Percentiles rank a stretch among this genome's conserved stretches.
phyloP scores from a whole-genome alignment of 169 alveolate species.

The Theileria annulata region DNA sequence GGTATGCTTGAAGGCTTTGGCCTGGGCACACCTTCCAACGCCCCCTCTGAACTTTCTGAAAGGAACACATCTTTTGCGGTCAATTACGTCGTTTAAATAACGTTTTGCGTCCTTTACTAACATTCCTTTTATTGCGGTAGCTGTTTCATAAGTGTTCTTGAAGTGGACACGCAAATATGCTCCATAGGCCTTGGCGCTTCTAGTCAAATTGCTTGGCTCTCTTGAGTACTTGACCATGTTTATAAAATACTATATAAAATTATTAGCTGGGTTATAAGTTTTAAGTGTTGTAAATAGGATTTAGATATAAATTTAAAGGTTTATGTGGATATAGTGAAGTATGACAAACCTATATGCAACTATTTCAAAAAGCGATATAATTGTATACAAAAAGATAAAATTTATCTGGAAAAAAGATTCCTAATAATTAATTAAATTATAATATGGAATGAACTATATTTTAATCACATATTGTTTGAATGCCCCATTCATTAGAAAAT shows the following conservation, averaged over 20 bases:
- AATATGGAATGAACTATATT: background rate
- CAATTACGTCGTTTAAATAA: conserved; percentile 94
- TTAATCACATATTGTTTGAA: background rate
- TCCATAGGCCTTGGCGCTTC: conserved; percentile 75
- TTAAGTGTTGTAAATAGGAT: background rate
- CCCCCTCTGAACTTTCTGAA: conserved; percentile 94
- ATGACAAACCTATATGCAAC: background rate
- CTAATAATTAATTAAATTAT: background rate
- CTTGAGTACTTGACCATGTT: conserved; percentile 68
- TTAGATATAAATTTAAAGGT: background rate
- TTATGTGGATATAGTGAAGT: background rate
- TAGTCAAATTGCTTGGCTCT: conserved; percentile 61
- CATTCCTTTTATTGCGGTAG: conserved; percentile 94
- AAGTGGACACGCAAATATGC: conserved; percentile 91
- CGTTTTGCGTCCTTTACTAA: conserved; percentile 87
- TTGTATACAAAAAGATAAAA: background rate
- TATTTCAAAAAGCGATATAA: background rate
- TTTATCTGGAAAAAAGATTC: background rate
- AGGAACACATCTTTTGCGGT: conserved; percentile 94
- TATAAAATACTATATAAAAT: conserved; percentile 12
- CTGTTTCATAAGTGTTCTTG: conserved; percentile 97
- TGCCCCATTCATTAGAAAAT: conserved; percentile 12
- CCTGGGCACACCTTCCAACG: conserved; percentile 97
- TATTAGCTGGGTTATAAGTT: background rate
- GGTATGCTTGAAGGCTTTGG: conserved; percentile 90